Evolutionary conservation across 345 rosid genomes (phyloP).

Genomic region (Rubroshorea leprosula): DNA sequence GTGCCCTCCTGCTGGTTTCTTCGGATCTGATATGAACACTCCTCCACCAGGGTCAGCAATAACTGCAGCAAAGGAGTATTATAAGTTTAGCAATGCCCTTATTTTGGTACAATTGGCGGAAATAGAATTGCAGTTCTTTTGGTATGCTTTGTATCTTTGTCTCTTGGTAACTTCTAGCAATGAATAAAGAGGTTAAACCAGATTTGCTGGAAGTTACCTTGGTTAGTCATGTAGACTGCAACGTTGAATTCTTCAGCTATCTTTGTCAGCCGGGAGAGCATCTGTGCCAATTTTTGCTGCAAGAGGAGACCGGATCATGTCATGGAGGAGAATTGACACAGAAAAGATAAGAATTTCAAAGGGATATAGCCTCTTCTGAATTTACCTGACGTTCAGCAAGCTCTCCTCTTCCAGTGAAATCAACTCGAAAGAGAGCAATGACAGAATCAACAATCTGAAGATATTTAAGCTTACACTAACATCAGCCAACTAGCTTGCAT

Average conservation of each 20-base stretch:
- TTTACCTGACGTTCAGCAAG: conserved; percentile 87
- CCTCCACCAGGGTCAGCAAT: conserved; percentile 88
- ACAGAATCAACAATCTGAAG: conserved; percentile 77
- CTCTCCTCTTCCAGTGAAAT: conserved; percentile 89
- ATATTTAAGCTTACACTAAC: conserved; percentile 7
- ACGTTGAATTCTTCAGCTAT: conserved; percentile 91
- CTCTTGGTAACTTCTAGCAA: not conserved
- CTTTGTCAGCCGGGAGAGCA: conserved; percentile 77
- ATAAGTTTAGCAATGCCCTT: too few relatives aligned
- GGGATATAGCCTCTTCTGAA: not conserved
- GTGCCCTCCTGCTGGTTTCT: conserved; percentile 88
- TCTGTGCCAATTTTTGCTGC: conserved; percentile 94
- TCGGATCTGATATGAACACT: conserved; percentile 82
- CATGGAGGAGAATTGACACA: conserved; percentile 2
- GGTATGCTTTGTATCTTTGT: not conserved
- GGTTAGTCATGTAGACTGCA: conserved; percentile 91
- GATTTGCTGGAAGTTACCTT: conserved; percentile 37
- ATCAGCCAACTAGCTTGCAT: conserved; percentile 6
- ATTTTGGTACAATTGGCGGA: too few relatives aligned
- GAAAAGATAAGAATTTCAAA: not conserved
- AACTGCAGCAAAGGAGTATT: conserved; percentile 40
- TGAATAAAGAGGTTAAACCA: not conserved
- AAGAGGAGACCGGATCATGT: conserved; percentile 13
- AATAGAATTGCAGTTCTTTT: too few relatives aligned
- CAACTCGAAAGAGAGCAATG: conserved; percentile 79